Evolutionary conservation across 768 basidiomycete species (phyloP).

Genomic region (Vishniacozyma victoriae): DNA sequence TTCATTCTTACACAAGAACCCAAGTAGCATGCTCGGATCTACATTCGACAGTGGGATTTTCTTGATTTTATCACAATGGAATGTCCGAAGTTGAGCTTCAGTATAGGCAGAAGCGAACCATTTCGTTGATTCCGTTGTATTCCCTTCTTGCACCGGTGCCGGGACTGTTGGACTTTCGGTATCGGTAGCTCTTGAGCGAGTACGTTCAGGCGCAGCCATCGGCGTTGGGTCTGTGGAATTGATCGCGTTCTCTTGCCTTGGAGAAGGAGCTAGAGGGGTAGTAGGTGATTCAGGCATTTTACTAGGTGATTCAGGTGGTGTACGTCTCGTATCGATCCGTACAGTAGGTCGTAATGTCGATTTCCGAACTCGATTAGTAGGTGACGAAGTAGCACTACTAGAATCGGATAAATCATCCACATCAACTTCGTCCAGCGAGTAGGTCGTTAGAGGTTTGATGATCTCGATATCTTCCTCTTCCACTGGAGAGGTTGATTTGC

Average conservation of each 20-base stretch:
- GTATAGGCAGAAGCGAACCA: slow-evolving; percentile 68
- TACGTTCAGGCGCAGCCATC: background rate
- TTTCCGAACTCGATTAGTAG: background rate
- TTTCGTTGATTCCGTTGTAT: no score
- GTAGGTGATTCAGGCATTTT: background rate
- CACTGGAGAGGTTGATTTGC: background rate
- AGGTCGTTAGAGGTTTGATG: background rate
- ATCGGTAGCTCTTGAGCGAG: background rate
- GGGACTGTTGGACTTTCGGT: slow-evolving; percentile 36
- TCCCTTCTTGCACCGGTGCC: background rate
- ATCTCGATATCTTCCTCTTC: background rate
- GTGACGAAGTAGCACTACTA: background rate
- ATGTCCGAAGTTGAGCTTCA: slow-evolving; percentile 68
- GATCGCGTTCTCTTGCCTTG: background rate
- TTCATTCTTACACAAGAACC: slow-evolving; percentile 79
- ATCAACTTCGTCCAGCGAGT: slow-evolving; percentile 28
- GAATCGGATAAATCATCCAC: slow-evolving; percentile 33
- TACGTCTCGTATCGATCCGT: background rate
- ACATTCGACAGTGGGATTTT: slow-evolving; percentile 88
- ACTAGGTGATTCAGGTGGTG: background rate
- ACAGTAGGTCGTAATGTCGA: slow-evolving; percentile 10
- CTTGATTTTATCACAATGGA: slow-evolving; percentile 92
- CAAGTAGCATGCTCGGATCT: slow-evolving; percentile 95
- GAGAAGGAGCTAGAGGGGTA: background rate
- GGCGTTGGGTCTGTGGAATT: background rate